Conservation (phyloP, 1,284 basidiomycete species). For the Rhodotorula glutinis region DNA sequence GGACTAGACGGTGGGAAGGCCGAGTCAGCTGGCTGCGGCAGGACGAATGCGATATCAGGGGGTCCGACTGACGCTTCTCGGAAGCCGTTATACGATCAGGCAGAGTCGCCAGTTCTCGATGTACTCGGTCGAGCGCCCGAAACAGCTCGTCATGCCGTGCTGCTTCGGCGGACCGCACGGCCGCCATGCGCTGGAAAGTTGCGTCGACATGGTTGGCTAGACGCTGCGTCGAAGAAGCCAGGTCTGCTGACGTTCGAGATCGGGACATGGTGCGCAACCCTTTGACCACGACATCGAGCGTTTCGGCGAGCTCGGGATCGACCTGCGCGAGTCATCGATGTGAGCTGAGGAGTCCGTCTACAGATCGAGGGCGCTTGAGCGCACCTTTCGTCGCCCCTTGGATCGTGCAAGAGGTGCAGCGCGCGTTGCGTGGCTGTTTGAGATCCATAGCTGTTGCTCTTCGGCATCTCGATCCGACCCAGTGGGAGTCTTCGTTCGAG, state of each 20-base stretch:
- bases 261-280: not conserved
- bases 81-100: not conserved
- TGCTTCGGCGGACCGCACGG: not conserved
- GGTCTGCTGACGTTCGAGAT: not conserved
- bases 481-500: too few relatives aligned
- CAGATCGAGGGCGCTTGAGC: rapidly evolving
- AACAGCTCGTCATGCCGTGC: not conserved
- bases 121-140: not conserved
- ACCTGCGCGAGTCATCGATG: not conserved
- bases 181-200: not conserved
- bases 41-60: too few relatives aligned
- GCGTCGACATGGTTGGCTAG: constrained; percentile 3
- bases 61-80: not conserved
- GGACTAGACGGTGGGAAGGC: not conserved
- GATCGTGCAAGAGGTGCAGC: too few relatives aligned
- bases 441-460: too few relatives aligned
- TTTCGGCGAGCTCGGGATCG: not conserved
- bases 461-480: too few relatives aligned
- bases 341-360: too few relatives aligned
- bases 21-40: not conserved
- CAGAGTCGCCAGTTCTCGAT: not conserved
- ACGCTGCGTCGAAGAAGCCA: not conserved
- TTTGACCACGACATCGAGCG: constrained; percentile 5
- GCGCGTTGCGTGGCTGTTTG: too few relatives aligned
- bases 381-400: not conserved